phyloP scores from a whole-genome alignment of 768 basidiomycete genomes.

The Rhodotorula kratochvilovae region DNA sequence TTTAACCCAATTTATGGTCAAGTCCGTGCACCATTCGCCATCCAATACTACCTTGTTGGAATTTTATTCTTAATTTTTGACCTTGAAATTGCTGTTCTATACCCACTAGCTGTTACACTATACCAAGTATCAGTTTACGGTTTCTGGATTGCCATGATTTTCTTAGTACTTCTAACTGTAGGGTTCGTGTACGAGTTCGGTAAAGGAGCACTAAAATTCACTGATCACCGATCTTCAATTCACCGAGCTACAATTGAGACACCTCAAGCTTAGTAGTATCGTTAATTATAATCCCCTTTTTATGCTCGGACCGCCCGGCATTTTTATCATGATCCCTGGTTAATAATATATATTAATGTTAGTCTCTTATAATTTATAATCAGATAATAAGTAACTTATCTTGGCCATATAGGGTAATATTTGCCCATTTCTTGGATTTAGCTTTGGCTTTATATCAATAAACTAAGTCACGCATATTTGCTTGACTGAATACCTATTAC shows the following conservation, averaged over 20 bases:
- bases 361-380: neutral
- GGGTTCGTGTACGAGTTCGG: constrained; percentile 14
- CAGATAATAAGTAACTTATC: constrained; percentile 5
- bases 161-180: constrained; percentile 11
- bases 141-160: constrained; percentile 17
- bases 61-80: constrained; percentile 16
- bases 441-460: too few relatives aligned
- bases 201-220: constrained; percentile 14
- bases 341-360: neutral
- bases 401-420: constrained; percentile 9
- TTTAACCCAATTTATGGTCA: constrained; percentile 14
- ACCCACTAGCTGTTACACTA: constrained; percentile 12
- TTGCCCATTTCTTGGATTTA: neutral
- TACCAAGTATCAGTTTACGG: constrained; percentile 18
- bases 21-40: constrained; percentile 7
- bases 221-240: constrained; percentile 20
- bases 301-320: too few relatives aligned
- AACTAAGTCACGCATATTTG: neutral
- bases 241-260: constrained; percentile 16
- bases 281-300: constrained; percentile 8
- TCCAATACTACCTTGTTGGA: constrained; percentile 15
- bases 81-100: constrained; percentile 13
- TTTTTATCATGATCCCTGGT: neutral
- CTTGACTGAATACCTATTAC: neutral
- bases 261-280: neutral